phyloP scores from a whole-genome alignment of 805 yeast species.

The Wickerhamomyces xylosicus region DNA sequence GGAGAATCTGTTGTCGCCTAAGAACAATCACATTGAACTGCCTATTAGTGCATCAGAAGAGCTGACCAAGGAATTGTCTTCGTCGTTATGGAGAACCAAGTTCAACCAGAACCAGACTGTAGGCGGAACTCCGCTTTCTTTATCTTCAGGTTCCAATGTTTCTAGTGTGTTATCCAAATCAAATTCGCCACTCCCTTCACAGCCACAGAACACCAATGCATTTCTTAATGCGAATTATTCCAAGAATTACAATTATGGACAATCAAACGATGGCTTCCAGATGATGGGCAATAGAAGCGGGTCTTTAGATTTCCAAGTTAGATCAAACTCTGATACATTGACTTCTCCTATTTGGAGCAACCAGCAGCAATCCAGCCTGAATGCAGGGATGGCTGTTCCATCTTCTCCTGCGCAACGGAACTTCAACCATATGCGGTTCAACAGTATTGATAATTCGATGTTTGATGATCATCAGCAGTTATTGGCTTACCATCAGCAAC shows the following conservation, averaged over 20 bases:
- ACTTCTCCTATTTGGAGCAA: not conserved
- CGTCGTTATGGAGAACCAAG: not conserved
- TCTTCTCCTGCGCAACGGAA: not conserved
- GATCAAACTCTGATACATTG: not conserved
- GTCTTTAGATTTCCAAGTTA: not conserved
- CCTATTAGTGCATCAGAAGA: not conserved
- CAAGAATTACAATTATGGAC: too few species aligned
- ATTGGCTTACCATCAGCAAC: constrained; percentile 3
- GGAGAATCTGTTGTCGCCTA: not conserved
- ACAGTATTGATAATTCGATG: constrained; percentile 3
- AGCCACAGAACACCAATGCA: not conserved
- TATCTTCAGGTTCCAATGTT: not conserved
- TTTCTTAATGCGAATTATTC: not conserved
- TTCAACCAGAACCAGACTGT: constrained; percentile 2
- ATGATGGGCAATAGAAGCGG: not conserved
- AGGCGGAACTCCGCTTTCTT: not conserved
- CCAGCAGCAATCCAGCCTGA: not conserved
- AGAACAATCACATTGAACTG: not conserved
- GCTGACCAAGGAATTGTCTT: not conserved
- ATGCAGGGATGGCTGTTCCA: too few species aligned
- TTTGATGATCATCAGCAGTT: not conserved
- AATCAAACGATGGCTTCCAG: too few species aligned
- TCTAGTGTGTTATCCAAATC: not conserved
- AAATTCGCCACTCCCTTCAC: not conserved
- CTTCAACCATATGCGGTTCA: not conserved